Percentiles rank a stretch among this genome's conserved stretches.
Evolutionary conservation across 257 asterid species (phyloP).

Genomic region (Pogostemon cablin): DNA sequence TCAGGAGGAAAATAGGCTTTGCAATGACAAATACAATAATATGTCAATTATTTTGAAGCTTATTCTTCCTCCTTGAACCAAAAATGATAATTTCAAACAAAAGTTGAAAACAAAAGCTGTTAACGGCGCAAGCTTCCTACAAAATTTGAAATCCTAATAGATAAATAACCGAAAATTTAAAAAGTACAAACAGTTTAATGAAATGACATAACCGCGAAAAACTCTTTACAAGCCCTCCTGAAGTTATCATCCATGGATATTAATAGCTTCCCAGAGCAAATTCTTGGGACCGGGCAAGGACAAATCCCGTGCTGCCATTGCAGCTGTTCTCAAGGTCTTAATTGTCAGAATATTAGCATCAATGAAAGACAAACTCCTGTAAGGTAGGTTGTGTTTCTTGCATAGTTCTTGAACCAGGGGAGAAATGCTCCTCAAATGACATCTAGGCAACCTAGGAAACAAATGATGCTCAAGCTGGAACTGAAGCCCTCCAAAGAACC

Average conservation of each 20-base stretch:
- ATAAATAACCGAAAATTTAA: background rate
- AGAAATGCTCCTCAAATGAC: slow-evolving; percentile 71
- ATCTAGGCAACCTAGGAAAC: slow-evolving; percentile 90
- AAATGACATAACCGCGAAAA: slow-evolving; percentile 7
- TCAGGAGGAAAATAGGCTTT: background rate
- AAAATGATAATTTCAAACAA: slow-evolving; percentile 20
- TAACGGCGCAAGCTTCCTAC: slow-evolving; percentile 17
- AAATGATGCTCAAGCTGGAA: slow-evolving; percentile 91
- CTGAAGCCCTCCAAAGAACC: slow-evolving; percentile 86
- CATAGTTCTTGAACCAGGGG: slow-evolving; percentile 75
- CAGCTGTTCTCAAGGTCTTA: slow-evolving; percentile 64
- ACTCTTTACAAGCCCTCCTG: slow-evolving; percentile 4
- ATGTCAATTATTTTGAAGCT: slow-evolving; percentile 3
- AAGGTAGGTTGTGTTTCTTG: slow-evolving; percentile 78
- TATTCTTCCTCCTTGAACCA: background rate
- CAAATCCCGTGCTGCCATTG: slow-evolving; percentile 70
- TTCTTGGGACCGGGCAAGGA: slow-evolving; percentile 57
- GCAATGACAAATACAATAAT: background rate
- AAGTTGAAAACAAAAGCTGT: slow-evolving; percentile 3
- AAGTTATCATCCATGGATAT: slow-evolving; percentile 71
- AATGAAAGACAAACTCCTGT: slow-evolving; percentile 58
- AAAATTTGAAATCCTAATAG: slow-evolving; percentile 18
- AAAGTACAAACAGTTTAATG: background rate
- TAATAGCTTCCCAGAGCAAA: slow-evolving; percentile 89
- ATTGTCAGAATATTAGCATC: slow-evolving; percentile 73